A percentile compares a stretch with the other conserved stretches of the same genome.
These are phyloP conservation scores for Datura wrightii DNA, from an alignment of 257 asterid genomes.

Conservation along the genomic window DNA sequence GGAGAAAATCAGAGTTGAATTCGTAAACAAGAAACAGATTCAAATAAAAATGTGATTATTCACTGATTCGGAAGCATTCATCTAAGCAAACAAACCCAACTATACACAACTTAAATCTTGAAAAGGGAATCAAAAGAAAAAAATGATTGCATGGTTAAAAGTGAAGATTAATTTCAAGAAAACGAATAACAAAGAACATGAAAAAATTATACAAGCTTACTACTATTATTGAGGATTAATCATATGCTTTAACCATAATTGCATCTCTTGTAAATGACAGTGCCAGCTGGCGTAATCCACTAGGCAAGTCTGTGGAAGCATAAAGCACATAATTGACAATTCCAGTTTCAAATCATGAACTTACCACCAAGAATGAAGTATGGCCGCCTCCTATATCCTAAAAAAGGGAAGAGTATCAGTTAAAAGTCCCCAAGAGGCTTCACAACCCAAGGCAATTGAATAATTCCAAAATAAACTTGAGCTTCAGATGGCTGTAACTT, in stretches of 20 bases:
- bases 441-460: slow-evolving; percentile 72
- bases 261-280: background rate
- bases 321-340: background rate
- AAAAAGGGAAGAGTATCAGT: slow-evolving; percentile 69
- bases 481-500: slow-evolving; percentile 70
- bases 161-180: background rate
- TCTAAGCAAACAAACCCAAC: background rate
- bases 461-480: slow-evolving; percentile 66
- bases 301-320: background rate
- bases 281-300: background rate
- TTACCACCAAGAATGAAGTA: slow-evolving; percentile 59
- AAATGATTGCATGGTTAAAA: background rate
- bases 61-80: background rate
- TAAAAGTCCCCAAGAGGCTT: slow-evolving; percentile 77
- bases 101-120: background rate
- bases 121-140: background rate
- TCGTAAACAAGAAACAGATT: background rate
- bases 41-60: background rate
- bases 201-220: no score
- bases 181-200: no score
- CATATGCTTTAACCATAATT: background rate
- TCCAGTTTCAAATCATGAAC: background rate
- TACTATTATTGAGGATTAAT: no score
- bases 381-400: slow-evolving; percentile 62
- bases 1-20: background rate